phyloP scores from a whole-genome alignment of 2,329 filamentous ascomycete genomes.

The Monosporascus ibericus region DNA sequence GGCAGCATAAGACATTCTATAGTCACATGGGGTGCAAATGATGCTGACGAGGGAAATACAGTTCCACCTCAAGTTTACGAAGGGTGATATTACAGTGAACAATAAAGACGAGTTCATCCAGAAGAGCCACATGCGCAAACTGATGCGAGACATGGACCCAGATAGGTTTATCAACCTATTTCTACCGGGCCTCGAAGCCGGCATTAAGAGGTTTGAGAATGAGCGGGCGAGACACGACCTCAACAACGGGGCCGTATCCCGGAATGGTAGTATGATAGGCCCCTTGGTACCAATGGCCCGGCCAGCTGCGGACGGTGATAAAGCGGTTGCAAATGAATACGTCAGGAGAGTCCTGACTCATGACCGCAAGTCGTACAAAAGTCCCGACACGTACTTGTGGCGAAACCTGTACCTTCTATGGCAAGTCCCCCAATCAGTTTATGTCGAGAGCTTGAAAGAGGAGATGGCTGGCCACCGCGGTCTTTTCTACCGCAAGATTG shows the following conservation, averaged over 20 bases:
- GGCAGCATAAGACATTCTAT: not conserved
- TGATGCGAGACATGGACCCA: not conserved
- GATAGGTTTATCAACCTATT: conserved; percentile 1
- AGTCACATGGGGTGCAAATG: too few species aligned
- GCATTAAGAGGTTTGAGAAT: conserved; percentile 1
- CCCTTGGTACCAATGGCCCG: not conserved
- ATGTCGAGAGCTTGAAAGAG: conserved; percentile 2
- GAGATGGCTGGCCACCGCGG: not conserved
- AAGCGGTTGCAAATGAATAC: not conserved
- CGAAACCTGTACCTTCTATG: conserved; percentile 1
- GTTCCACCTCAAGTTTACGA: conserved; percentile 85
- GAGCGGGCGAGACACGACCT: not conserved
- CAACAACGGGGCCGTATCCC: not conserved
- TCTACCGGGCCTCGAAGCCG: conserved; percentile 1
- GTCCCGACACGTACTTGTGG: not conserved
- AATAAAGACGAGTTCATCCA: conserved; percentile 80
- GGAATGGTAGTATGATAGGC: not conserved
- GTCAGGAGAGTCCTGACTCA: not conserved
- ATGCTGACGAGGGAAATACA: conserved; percentile 23
- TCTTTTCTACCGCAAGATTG: conserved; percentile 2
- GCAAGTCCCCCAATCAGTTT: conserved; percentile 1
- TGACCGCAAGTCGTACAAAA: not conserved
- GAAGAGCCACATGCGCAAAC: conserved; percentile 13
- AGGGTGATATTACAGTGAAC: conserved; percentile 79
- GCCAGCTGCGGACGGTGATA: not conserved